Percentiles rank a stretch among this genome's conserved stretches.
These are phyloP conservation scores for Ophiocordyceps camponoti-rufipedis DNA, from an alignment of 2,329 filamentous ascomycete genomes.

Conservation along the genomic window DNA sequence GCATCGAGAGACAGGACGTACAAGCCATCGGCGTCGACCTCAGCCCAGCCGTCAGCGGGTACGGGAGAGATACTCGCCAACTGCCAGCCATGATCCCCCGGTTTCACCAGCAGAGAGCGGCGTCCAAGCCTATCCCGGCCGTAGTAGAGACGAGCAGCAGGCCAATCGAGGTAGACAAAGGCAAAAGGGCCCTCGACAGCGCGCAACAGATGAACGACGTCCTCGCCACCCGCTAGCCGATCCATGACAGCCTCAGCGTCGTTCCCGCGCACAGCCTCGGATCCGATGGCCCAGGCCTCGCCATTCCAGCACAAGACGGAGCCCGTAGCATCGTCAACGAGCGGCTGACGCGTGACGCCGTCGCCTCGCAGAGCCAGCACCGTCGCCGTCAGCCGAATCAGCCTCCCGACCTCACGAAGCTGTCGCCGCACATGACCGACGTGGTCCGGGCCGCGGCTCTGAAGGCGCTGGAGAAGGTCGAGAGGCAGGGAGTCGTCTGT, in stretches of 20 bases:
- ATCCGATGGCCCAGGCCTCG: slow-evolving; percentile 68
- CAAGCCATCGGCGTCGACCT: slow-evolving; percentile 73
- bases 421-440: slow-evolving; percentile 22
- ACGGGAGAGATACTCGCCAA: slow-evolving; percentile 55
- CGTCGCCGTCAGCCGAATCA: slow-evolving; percentile 56
- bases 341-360: slow-evolving; percentile 53
- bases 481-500: slow-evolving; percentile 2
- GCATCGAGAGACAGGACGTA: slow-evolving; percentile 43
- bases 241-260: slow-evolving; percentile 56
- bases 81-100: slow-evolving; percentile 25
- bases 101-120: slow-evolving; percentile 54
- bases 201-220: slow-evolving; percentile 33
- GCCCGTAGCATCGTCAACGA: slow-evolving; percentile 34
- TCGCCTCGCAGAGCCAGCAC: slow-evolving; percentile 80
- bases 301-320: slow-evolving; percentile 92
- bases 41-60: slow-evolving; percentile 39
- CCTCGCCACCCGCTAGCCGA: slow-evolving; percentile 24
- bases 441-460: slow-evolving; percentile 42
- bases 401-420: slow-evolving; percentile 12
- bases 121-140: slow-evolving; percentile 77
- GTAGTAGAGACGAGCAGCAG: slow-evolving; percentile 49
- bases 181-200: slow-evolving; percentile 70
- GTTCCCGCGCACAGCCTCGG: slow-evolving; percentile 45
- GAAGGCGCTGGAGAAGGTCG: slow-evolving; percentile 25
- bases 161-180: slow-evolving; percentile 63